phyloP scores from a whole-genome alignment of 805 yeast species.

The Yarrowia sp. region DNA sequence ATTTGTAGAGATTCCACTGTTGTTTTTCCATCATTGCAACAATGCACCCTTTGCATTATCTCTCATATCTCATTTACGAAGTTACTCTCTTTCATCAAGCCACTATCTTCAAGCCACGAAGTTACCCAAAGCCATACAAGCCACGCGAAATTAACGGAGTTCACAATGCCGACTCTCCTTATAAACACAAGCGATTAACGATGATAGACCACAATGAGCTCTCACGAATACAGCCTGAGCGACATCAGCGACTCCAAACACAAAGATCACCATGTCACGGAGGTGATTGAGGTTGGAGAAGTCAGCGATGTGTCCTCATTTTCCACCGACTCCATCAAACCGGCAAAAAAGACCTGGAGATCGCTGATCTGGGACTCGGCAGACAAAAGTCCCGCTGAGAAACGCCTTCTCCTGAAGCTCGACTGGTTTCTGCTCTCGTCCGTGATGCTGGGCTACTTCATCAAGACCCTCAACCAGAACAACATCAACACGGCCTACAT shows the following conservation, averaged over 20 bases:
- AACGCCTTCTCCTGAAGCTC: constrained; percentile 40
- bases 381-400: constrained; percentile 43
- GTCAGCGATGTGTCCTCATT: no score
- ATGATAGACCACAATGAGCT: not conserved
- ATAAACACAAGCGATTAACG: no score
- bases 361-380: constrained; percentile 34
- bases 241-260: not conserved
- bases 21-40: not conserved
- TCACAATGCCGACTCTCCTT: no score
- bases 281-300: not conserved
- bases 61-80: not conserved
- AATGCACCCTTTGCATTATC: not conserved
- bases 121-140: not conserved
- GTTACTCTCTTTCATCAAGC: no score
- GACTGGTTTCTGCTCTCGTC: constrained; percentile 45
- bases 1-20: no score
- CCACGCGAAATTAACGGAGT: not conserved
- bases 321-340: no score
- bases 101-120: not conserved
- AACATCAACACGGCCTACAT: constrained; percentile 49
- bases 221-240: not conserved
- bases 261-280: not conserved
- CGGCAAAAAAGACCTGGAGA: not conserved
- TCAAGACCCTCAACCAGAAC: constrained; percentile 46
- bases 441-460: constrained; percentile 48